Percentiles rank a stretch among this genome's conserved stretches.
Evolutionary conservation across 176 grass and related monocot species (phyloP).

Genomic region (Oryza glumipatula): DNA sequence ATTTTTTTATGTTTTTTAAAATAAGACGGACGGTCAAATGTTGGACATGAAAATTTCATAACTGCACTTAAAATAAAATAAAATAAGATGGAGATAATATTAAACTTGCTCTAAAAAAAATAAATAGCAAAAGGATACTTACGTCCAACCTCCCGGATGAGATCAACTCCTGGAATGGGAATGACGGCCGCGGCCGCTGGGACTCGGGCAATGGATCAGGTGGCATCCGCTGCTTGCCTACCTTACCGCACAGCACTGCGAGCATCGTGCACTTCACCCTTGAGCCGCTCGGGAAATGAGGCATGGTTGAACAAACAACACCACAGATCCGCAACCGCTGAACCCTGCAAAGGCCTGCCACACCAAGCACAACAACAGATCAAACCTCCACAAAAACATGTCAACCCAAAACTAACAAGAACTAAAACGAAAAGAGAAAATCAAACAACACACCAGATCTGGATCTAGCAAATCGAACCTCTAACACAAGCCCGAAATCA

Average conservation of each 20-base stretch:
- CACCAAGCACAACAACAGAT: neutral
- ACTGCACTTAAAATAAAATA: no score
- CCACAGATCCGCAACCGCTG: neutral
- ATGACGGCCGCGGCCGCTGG: conserved; percentile 27
- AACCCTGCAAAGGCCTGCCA: conserved; percentile 27
- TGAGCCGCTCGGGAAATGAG: conserved; percentile 33
- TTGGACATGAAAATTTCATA: no score
- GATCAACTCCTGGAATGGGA: conserved; percentile 57
- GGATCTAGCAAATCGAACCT: neutral
- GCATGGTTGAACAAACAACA: conserved; percentile 32
- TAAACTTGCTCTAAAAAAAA: no score
- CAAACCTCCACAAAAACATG: neutral
- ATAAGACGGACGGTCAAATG: no score
- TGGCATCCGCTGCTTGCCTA: conserved; percentile 11
- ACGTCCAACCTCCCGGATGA: conserved; percentile 61
- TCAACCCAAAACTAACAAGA: neutral
- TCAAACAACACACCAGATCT: neutral
- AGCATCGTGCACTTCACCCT: conserved; percentile 47
- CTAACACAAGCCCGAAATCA: conserved; percentile 19
- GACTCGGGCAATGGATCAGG: neutral
- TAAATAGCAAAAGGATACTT: conserved; percentile 8
- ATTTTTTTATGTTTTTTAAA: no score
- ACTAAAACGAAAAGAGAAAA: neutral
- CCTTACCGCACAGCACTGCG: conserved; percentile 56
- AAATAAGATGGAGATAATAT: no score